A percentile compares a stretch with the other conserved stretches of the same genome.
phyloP scores from a whole-genome alignment of 192 early-diverging fungal species.

The Podila minutissima region DNA sequence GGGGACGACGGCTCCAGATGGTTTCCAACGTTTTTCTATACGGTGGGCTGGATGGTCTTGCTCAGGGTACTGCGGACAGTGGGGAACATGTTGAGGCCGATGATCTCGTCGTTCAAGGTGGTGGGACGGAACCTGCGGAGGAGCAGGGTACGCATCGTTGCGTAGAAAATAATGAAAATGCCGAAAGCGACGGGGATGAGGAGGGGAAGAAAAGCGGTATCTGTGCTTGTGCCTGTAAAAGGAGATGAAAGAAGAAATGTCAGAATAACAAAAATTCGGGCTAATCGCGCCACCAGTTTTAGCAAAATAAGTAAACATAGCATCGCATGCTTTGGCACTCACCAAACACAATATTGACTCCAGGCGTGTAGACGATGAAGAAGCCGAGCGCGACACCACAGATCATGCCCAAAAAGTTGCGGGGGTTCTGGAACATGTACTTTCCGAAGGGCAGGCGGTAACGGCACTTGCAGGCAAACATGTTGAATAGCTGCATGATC shows the following conservation, averaged over 20 bases:
- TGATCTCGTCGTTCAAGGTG: constrained; percentile 76
- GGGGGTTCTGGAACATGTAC: constrained; percentile 84
- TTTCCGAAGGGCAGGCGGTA: constrained; percentile 79
- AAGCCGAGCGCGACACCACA: constrained; percentile 72
- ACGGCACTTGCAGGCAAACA: constrained; percentile 92
- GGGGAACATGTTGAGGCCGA: constrained; percentile 73
- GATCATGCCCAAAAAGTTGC: constrained; percentile 76
- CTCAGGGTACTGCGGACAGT: constrained; percentile 48
- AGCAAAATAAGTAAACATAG: no score
- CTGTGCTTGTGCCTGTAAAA: background rate
- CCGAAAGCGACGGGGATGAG: constrained; percentile 91
- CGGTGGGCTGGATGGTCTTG: constrained; percentile 27
- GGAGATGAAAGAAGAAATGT: no score
- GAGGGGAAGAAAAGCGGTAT: constrained; percentile 70
- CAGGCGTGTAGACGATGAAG: constrained; percentile 87
- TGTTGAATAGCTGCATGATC: constrained; percentile 93
- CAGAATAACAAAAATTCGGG: no score
- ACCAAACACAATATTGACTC: constrained; percentile 81
- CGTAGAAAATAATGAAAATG: constrained; percentile 78
- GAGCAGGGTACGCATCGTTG: constrained; percentile 70
- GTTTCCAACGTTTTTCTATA: background rate
- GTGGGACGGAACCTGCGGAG: constrained; percentile 71
- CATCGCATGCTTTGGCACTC: constrained; percentile 59
- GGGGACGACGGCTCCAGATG: no score
- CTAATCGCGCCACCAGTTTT: no score